Percentiles rank a stretch among this genome's conserved stretches.
Evolutionary conservation across 2,329 filamentous ascomycete species (phyloP).

Genomic region (Hypoxylon sp.): DNA sequence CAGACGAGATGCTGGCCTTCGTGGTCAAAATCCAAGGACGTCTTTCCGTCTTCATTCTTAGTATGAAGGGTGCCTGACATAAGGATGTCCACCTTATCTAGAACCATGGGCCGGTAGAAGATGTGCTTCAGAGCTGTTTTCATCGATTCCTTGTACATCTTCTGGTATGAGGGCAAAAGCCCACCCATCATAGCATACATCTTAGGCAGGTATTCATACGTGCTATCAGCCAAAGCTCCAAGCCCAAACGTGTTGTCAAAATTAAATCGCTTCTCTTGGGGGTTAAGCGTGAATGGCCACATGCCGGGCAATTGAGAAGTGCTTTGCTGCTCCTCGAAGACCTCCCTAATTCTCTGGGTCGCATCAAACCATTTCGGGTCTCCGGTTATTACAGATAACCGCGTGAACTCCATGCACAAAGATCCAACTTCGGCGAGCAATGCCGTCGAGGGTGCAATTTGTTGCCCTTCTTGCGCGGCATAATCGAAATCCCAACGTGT

Average conservation of each 20-base stretch:
- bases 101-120: slow-evolving; percentile 76
- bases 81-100: slow-evolving; percentile 71
- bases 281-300: slow-evolving; percentile 78
- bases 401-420: slow-evolving; percentile 55
- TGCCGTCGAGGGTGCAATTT: slow-evolving; percentile 43
- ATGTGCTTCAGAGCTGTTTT: slow-evolving; percentile 71
- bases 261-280: slow-evolving; percentile 63
- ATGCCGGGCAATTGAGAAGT: slow-evolving; percentile 65
- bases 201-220: slow-evolving; percentile 69
- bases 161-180: slow-evolving; percentile 68
- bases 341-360: slow-evolving; percentile 51
- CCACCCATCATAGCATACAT: slow-evolving; percentile 71
- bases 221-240: slow-evolving; percentile 58
- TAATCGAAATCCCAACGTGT: slow-evolving; percentile 49
- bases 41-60: slow-evolving; percentile 45
- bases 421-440: slow-evolving; percentile 54
- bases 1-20: slow-evolving; percentile 65
- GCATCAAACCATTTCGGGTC: slow-evolving; percentile 55
- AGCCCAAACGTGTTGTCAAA: slow-evolving; percentile 55
- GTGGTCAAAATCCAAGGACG: slow-evolving; percentile 54
- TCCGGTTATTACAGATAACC: slow-evolving; percentile 53
- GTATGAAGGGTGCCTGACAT: slow-evolving; percentile 65
- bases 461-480: slow-evolving; percentile 46
- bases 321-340: slow-evolving; percentile 47
- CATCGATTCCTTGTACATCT: slow-evolving; percentile 74